Conservation (phyloP, 805 yeast genomes). For the Maudiozyma serrabonitensis region DNA sequence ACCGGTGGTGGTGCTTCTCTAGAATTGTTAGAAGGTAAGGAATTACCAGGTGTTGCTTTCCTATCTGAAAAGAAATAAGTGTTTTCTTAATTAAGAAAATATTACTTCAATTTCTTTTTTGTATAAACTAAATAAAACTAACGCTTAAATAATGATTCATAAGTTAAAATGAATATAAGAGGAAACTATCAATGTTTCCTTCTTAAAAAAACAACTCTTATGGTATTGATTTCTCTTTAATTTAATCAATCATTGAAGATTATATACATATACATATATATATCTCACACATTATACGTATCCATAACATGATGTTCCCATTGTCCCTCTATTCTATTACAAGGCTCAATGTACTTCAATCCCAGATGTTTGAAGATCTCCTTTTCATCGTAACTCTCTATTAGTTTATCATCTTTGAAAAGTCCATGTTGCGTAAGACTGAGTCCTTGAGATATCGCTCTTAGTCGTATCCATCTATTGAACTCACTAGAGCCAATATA, state of each 20-base stretch:
- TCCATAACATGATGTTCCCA: slow-evolving; percentile 4
- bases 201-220: background rate
- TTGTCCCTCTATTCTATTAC: slow-evolving; percentile 5
- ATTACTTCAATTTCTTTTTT: background rate
- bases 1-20: slow-evolving; percentile 99
- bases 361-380: slow-evolving; percentile 19
- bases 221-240: too few species aligned
- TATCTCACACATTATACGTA: background rate
- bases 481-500: slow-evolving; percentile 27
- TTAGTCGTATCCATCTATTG: slow-evolving; percentile 21
- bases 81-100: background rate
- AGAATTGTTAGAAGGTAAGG: slow-evolving; percentile 98
- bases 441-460: slow-evolving; percentile 20
- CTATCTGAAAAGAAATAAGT: slow-evolving; percentile 57
- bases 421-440: slow-evolving; percentile 26
- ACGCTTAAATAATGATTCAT: slow-evolving; percentile 3
- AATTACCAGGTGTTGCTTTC: slow-evolving; percentile 93
- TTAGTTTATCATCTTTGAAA: slow-evolving; percentile 12
- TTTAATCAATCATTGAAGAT: too few species aligned
- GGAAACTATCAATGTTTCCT: background rate
- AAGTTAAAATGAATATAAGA: background rate
- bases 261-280: too few species aligned
- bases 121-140: background rate
- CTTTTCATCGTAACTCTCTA: slow-evolving; percentile 22
- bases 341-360: slow-evolving; percentile 9